phyloP scores from a whole-genome alignment of 805 yeast genomes.

The Teunomyces pallodes region DNA sequence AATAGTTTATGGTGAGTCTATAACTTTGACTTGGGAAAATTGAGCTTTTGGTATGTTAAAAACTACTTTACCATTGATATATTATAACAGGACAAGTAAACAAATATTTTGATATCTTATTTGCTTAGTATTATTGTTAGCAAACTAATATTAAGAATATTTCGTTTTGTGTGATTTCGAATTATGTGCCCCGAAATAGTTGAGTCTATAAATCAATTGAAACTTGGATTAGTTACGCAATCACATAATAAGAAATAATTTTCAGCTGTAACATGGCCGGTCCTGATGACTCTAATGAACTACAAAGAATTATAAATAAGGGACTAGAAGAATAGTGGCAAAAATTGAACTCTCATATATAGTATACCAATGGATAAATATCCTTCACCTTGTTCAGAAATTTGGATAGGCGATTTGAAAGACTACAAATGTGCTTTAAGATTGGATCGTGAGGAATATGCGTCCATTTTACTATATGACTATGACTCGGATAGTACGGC shows the following conservation, averaged over 20 bases:
- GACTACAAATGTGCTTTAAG: conserved; percentile 1
- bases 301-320: background rate
- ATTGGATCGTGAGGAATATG: conserved; percentile 3
- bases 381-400: background rate
- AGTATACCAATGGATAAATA: background rate
- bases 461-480: conserved; percentile 1
- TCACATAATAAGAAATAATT: background rate
- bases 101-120: background rate
- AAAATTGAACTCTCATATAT: background rate
- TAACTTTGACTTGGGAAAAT: background rate
- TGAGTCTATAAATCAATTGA: background rate
- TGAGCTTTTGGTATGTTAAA: background rate
- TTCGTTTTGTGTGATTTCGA: background rate
- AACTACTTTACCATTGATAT: background rate
- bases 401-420: conserved; percentile 2
- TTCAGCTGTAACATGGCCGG: background rate
- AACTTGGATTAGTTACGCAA: background rate
- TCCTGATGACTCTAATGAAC: background rate
- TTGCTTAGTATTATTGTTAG: background rate
- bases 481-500: background rate
- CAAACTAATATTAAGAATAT: background rate
- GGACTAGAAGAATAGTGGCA: background rate
- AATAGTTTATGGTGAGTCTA: background rate
- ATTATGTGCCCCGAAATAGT: background rate
- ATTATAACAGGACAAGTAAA: background rate